Percentiles rank a stretch among this genome's conserved stretches.
Conservation (phyloP, 2,329 filamentous ascomycete species). For the Talaromyces sp. region DNA sequence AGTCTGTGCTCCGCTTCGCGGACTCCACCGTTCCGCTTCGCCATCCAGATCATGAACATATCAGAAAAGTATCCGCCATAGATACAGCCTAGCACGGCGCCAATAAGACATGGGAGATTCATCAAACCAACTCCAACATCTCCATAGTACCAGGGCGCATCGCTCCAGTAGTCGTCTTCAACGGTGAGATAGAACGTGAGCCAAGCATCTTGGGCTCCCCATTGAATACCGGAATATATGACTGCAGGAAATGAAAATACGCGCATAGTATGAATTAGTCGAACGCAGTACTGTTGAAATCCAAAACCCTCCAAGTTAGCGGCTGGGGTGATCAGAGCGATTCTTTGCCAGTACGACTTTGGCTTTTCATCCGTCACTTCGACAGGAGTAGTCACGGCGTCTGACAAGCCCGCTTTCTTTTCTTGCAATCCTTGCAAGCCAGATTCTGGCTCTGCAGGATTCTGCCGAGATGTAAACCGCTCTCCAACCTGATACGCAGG, state of each 20-base stretch:
- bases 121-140: slow-evolving; percentile 55
- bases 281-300: slow-evolving; percentile 52
- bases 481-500: slow-evolving; percentile 13
- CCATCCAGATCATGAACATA: slow-evolving; percentile 55
- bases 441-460: slow-evolving; percentile 13
- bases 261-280: slow-evolving; percentile 55
- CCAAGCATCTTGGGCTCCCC: slow-evolving; percentile 60
- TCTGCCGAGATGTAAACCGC: slow-evolving; percentile 8
- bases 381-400: not conserved
- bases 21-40: slow-evolving; percentile 52
- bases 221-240: slow-evolving; percentile 56
- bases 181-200: slow-evolving; percentile 59
- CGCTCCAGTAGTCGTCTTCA: slow-evolving; percentile 56
- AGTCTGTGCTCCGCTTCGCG: slow-evolving; percentile 56
- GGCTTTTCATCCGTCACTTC: slow-evolving; percentile 25
- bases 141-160: slow-evolving; percentile 54
- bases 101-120: slow-evolving; percentile 51
- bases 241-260: slow-evolving; percentile 58
- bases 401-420: not conserved
- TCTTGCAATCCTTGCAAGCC: slow-evolving; percentile 10
- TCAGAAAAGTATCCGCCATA: slow-evolving; percentile 59
- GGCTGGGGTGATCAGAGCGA: slow-evolving; percentile 55
- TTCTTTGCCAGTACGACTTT: slow-evolving; percentile 55
- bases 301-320: slow-evolving; percentile 54
- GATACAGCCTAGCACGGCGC: slow-evolving; percentile 52